Conservation (phyloP, 108 stramenopile genomes). For the Bacterosira constricta region DNA sequence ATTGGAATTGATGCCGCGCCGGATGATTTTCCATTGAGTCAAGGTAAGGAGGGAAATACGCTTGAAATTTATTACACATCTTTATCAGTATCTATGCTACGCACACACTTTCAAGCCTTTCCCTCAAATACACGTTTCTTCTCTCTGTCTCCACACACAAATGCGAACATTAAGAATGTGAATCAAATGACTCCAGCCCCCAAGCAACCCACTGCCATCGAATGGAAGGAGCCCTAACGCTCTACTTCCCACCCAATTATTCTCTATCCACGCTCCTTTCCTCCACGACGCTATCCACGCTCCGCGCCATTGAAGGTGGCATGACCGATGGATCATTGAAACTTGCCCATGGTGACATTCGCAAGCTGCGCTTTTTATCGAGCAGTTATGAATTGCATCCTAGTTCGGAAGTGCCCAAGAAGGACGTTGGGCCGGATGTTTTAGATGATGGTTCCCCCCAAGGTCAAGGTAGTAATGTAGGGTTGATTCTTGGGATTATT, state of each 20-base stretch:
- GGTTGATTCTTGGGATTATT: conserved; percentile 21
- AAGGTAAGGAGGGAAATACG: conserved; percentile 9
- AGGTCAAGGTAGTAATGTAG: not conserved
- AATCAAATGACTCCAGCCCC: too few relatives aligned
- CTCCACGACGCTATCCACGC: not conserved
- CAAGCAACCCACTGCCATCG: conserved; percentile 17
- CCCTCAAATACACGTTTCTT: not conserved
- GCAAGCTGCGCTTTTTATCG: conserved; percentile 22
- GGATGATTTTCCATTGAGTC: conserved; percentile 25
- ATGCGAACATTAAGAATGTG: conserved; percentile 26
- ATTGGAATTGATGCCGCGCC: conserved; percentile 26
- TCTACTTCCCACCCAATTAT: conserved; percentile 33
- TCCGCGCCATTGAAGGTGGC: conserved; percentile 20
- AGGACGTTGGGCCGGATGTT: not conserved
- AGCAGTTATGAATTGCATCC: conserved; percentile 30
- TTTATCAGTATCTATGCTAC: not conserved
- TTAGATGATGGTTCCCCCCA: not conserved
- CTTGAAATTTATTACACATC: not conserved
- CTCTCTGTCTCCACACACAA: not conserved
- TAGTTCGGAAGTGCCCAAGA: not conserved
- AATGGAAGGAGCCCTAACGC: conserved; percentile 32
- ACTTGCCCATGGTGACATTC: conserved; percentile 3
- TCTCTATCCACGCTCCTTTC: conserved; percentile 10
- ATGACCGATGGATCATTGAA: conserved; percentile 18
- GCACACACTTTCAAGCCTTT: not conserved